phyloP scores from a whole-genome alignment of 805 yeast species.

The Saccharomycopsis schoenii region DNA sequence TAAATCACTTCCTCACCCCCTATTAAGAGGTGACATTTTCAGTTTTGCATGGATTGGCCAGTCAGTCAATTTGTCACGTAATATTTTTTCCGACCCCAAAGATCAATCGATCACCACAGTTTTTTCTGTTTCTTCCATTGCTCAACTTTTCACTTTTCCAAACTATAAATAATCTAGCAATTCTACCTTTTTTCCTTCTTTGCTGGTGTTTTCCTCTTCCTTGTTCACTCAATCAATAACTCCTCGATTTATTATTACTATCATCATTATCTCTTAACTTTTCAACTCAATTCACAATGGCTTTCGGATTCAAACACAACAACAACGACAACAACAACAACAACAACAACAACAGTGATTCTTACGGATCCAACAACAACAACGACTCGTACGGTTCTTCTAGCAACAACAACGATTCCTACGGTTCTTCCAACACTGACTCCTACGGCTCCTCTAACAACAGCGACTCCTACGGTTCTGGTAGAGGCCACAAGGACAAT shows the following conservation, averaged over 20 bases:
- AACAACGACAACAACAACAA: constrained; percentile 22
- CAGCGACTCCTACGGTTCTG: constrained; percentile 16
- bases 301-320: constrained; percentile 21
- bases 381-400: constrained; percentile 12
- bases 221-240: not conserved
- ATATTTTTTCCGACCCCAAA: not conserved
- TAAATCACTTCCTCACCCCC: too few relatives aligned
- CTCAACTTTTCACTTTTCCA: not conserved
- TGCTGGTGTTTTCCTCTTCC: not conserved
- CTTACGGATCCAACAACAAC: constrained; percentile 14
- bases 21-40: too few relatives aligned
- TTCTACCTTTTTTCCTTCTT: not conserved
- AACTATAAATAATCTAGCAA: not conserved
- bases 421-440: constrained; percentile 20
- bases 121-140: not conserved
- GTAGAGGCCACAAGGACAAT: too few relatives aligned
- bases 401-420: constrained; percentile 19
- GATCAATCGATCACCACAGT: not conserved
- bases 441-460: constrained; percentile 27
- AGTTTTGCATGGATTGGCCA: too few relatives aligned
- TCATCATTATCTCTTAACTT: not conserved
- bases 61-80: not conserved
- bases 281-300: constrained; percentile 6
- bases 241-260: not conserved
- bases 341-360: constrained; percentile 5